A percentile compares a stretch with the other conserved stretches of the same genome.
phyloP scores from a whole-genome alignment of 2,329 filamentous ascomycete genomes.

The Fusarium cicatricum region DNA sequence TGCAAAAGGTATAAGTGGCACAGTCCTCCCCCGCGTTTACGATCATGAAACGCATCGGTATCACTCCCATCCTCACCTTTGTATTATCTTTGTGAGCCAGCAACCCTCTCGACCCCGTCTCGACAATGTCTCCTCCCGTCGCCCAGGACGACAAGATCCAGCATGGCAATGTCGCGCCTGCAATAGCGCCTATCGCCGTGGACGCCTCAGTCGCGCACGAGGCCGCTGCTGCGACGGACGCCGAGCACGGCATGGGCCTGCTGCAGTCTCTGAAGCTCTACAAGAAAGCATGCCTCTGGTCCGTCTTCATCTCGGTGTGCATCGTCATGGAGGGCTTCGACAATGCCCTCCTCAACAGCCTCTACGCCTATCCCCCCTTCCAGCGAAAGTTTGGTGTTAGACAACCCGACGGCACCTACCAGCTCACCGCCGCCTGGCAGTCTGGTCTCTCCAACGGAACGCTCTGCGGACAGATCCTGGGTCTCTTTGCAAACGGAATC shows the following conservation, averaged over 20 bases:
- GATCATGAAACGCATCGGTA: too few relatives aligned
- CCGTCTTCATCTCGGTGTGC: constrained; percentile 48
- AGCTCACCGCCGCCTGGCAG: constrained; percentile 62
- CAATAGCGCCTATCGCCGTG: constrained; percentile 12
- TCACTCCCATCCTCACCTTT: too few relatives aligned
- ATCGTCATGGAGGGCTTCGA: constrained; percentile 55
- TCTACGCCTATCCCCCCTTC: constrained; percentile 53
- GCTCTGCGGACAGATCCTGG: constrained; percentile 58
- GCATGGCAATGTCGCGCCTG: constrained; percentile 16
- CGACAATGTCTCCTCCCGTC: constrained; percentile 26
- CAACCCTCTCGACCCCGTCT: background rate
- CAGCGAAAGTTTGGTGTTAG: constrained; percentile 50
- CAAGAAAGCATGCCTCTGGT: constrained; percentile 49
- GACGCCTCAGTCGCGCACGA: constrained; percentile 32
- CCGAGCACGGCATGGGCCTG: constrained; percentile 47
- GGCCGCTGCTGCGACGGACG: constrained; percentile 43
- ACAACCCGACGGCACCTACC: constrained; percentile 50
- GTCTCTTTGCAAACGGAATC: constrained; percentile 58
- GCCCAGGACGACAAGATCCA: constrained; percentile 8
- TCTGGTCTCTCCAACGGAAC: constrained; percentile 59
- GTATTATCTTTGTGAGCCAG: too few relatives aligned
- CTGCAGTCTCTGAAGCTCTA: constrained; percentile 51
- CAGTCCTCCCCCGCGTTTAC: too few relatives aligned
- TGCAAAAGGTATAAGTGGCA: too few relatives aligned
- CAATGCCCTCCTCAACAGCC: constrained; percentile 48